A percentile compares a stretch with the other conserved stretches of the same genome.
These are phyloP conservation scores for Golubevia pallescens DNA, from an alignment of 1,284 basidiomycete genomes.

Conservation along the genomic window DNA sequence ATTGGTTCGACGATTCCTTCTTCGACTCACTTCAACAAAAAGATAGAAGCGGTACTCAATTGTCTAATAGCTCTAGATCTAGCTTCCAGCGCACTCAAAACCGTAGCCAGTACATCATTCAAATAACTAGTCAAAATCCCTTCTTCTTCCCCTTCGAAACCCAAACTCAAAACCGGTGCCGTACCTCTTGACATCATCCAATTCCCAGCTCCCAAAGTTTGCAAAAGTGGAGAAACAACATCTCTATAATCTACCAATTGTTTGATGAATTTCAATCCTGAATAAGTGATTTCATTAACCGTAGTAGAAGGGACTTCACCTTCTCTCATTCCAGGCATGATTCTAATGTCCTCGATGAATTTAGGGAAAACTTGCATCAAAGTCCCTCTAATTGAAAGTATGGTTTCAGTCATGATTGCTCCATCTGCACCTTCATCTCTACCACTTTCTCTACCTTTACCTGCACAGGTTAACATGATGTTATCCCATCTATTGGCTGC, in stretches of 20 bases:
- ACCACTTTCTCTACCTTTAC: conserved; percentile 9
- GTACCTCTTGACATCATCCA: conserved; percentile 50
- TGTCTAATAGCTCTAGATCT: conserved; percentile 44
- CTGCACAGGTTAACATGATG: conserved; percentile 11
- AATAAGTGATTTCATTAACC: conserved; percentile 56
- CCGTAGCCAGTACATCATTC: conserved; percentile 35
- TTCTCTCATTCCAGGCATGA: conserved; percentile 43
- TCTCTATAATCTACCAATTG: conserved; percentile 47
- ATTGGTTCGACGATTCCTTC: conserved; percentile 2
- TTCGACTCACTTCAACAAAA: conserved; percentile 43
- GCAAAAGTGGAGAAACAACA: conserved; percentile 37
- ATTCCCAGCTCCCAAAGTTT: conserved; percentile 43
- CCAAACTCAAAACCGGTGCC: conserved; percentile 31
- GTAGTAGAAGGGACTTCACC: conserved; percentile 33
- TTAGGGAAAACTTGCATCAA: conserved; percentile 52
- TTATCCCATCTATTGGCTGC: conserved; percentile 8
- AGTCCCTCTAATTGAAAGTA: conserved; percentile 21
- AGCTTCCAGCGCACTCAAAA: conserved; percentile 40
- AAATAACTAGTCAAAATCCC: conserved; percentile 37
- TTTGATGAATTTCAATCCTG: conserved; percentile 41
- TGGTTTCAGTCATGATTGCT: conserved; percentile 1
- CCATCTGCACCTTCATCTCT: conserved; percentile 12
- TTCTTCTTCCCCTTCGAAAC: conserved; percentile 24
- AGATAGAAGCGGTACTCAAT: conserved; percentile 44
- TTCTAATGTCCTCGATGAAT: conserved; percentile 55